Percentiles rank a stretch among this genome's conserved stretches.
phyloP scores from a whole-genome alignment of 345 rosid genomes.

The Citropsis articulata region DNA sequence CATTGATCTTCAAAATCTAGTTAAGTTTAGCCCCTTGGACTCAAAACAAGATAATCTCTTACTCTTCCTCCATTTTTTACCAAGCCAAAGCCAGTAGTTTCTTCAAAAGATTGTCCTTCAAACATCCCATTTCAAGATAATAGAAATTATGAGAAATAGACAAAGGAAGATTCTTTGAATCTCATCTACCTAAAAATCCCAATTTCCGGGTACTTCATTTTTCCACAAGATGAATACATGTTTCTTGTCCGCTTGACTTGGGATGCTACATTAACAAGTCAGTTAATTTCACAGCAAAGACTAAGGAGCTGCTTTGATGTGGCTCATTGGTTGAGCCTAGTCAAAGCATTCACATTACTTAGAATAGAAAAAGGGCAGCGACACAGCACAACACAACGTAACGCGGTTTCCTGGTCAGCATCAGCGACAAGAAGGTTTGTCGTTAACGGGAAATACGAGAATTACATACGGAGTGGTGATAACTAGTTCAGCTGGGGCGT shows the following conservation, averaged over 20 bases:
- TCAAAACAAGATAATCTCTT: neutral
- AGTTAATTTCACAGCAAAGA: neutral
- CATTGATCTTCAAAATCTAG: constrained; percentile 16
- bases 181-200: neutral
- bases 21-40: neutral
- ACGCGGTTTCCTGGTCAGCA: neutral
- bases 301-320: neutral
- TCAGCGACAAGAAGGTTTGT: neutral
- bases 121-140: neutral
- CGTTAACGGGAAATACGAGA: too few relatives aligned
- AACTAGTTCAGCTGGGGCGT: too few relatives aligned
- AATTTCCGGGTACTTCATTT: neutral
- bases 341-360: constrained; percentile 5
- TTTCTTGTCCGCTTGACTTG: neutral
- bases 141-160: neutral
- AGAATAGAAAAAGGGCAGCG: neutral
- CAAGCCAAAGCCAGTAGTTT: neutral
- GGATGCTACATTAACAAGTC: neutral
- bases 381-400: too few relatives aligned
- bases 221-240: neutral
- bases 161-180: too few relatives aligned
- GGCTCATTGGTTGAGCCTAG: neutral
- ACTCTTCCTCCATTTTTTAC: neutral
- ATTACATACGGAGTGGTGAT: too few relatives aligned
- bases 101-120: too few relatives aligned